Evolutionary conservation across 768 basidiomycete species (phyloP).

Genomic region (Russula lepida): DNA sequence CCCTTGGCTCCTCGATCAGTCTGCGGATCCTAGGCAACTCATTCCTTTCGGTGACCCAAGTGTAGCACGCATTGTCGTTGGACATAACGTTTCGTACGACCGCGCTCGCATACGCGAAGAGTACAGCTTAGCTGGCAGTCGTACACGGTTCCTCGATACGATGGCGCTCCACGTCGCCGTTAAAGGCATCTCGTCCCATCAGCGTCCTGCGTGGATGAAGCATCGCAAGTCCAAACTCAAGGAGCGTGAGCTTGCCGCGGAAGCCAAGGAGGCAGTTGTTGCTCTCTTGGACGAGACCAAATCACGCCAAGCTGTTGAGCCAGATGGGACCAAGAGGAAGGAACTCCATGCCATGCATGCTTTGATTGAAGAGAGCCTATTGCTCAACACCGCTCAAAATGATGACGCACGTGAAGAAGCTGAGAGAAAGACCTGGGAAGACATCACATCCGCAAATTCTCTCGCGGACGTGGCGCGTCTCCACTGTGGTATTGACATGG

Average conservation of each 20-base stretch:
- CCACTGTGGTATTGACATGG: conserved; percentile 73
- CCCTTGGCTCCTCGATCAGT: conserved; percentile 75
- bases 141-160: conserved; percentile 84
- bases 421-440: conserved; percentile 74
- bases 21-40: conserved; percentile 51
- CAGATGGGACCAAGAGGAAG: conserved; percentile 30
- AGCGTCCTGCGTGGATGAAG: conserved; percentile 88
- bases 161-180: conserved; percentile 93
- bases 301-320: conserved; percentile 32
- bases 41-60: conserved; percentile 59
- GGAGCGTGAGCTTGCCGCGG: conserved; percentile 46
- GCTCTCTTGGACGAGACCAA: conserved; percentile 40
- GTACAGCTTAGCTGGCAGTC: conserved; percentile 57
- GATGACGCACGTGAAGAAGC: conserved; percentile 38
- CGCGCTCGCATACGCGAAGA: conserved; percentile 77
- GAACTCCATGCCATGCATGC: conserved; percentile 33
- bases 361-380: conserved; percentile 36
- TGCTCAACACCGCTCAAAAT: conserved; percentile 28
- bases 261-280: conserved; percentile 57
- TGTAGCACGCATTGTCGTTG: conserved; percentile 62
- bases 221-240: conserved; percentile 63
- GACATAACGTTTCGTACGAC: conserved; percentile 95
- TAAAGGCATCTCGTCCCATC: conserved; percentile 89
- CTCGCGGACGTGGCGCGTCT: conserved; percentile 86
- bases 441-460: conserved; percentile 85